These are phyloP conservation scores for Metschnikowia sp. DNA, from an alignment of 805 yeast species.

Conservation along the genomic window DNA sequence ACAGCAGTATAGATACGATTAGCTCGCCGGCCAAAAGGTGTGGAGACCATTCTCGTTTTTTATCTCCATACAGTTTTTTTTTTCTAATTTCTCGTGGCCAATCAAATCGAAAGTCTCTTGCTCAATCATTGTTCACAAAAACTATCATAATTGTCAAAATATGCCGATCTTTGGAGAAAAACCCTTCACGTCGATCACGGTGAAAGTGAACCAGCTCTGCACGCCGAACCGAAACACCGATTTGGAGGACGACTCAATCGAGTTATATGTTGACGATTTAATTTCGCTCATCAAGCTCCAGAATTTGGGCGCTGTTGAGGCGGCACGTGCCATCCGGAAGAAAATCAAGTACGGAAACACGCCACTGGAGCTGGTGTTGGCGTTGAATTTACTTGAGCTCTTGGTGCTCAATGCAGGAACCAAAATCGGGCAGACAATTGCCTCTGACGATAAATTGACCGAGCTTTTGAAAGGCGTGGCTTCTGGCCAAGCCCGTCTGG, in stretches of 20 bases:
- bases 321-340: conserved; percentile 88
- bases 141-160: background rate
- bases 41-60: too few relatives aligned
- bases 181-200: conserved; percentile 68
- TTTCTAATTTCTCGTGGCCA: too few relatives aligned
- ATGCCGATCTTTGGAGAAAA: conserved; percentile 44
- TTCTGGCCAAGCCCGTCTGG: conserved; percentile 34
- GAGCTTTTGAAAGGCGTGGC: conserved; percentile 59
- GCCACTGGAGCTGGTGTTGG: conserved; percentile 58
- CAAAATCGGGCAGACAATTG: conserved; percentile 42
- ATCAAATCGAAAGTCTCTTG: too few relatives aligned
- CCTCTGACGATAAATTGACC: conserved; percentile 64
- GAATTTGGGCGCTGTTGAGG: conserved; percentile 54
- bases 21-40: too few relatives aligned
- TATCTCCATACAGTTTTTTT: too few relatives aligned
- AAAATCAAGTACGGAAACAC: conserved; percentile 78
- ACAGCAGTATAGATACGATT: too few relatives aligned
- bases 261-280: conserved; percentile 53
- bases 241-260: conserved; percentile 36
- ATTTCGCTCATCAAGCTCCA: conserved; percentile 48
- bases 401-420: conserved; percentile 44
- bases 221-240: conserved; percentile 38
- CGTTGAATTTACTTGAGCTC: conserved; percentile 44
- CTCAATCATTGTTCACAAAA: too few relatives aligned
- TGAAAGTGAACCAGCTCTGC: conserved; percentile 52